Evolutionary conservation across 352 stramenopile species (phyloP), one percentile per base, ranked within the genome.

Genomic region (Thraustochytrium striatum): DNA sequence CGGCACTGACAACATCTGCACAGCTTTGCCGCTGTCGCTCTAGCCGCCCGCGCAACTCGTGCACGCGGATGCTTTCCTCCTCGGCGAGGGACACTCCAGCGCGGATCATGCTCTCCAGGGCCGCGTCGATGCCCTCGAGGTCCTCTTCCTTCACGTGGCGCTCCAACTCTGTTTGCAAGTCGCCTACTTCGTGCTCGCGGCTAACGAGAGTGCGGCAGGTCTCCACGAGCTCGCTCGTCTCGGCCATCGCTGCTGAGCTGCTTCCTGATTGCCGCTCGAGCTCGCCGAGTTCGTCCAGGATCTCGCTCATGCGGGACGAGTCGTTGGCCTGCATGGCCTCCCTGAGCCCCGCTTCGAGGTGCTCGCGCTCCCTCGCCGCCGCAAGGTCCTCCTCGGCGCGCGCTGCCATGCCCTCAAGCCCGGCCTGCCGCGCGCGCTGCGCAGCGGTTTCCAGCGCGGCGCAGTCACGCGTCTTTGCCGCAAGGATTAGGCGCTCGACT

Each of bases 81-180:
- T 5, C 21, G 1, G 65, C 65, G 0, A 75, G 47, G 1, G 28
- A 5, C 9, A 38, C 65, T 16, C 84, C 84, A 43, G 84, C 81
- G 69, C 87, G 78, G 41, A 62, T 50, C 36, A 81, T 69, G 52
- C 83, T 84, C 61, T 81, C 43, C 9, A 87, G 57, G 61, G 82
- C 80, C 8, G 52, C 47, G 43, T 81, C 79, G 44, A 87, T 62
- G n/a, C 44, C 41, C 41, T 83, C 83, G 5, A 84, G 53, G 43
- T 85, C 81, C 19, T 50, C 32, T 13, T 57, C 47, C 13, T 33
- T 8, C 3, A 85, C 69, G 8, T 70, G 72, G 9, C 30, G 7
- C 39, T 81, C 61, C 1, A 87, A 47, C 25, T 47, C 47, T 16
- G 47, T 25, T 21, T 21, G 47, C 16, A 55, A 25, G 16, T 55